Conservation (phyloP, 108 stramenopile species). For the Cyclotella baltica region DNA sequence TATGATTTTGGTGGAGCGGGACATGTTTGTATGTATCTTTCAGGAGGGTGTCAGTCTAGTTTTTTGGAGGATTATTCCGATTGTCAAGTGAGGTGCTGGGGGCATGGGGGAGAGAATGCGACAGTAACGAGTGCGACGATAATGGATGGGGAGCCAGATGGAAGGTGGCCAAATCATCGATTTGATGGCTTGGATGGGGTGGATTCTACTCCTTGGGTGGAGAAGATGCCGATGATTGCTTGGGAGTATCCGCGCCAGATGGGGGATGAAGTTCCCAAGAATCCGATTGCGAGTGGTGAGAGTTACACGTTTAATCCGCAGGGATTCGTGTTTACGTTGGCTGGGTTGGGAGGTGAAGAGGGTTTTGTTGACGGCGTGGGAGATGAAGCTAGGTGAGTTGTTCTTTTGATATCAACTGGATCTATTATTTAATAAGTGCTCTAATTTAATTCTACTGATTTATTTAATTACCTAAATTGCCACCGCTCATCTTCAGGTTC, state of each 20-base stretch:
- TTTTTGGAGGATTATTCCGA: constrained; percentile 60
- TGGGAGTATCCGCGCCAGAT: constrained; percentile 68
- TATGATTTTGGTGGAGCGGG: constrained; percentile 77
- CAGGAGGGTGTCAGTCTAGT: constrained; percentile 54
- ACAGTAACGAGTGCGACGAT: constrained; percentile 18
- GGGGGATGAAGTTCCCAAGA: constrained; percentile 31
- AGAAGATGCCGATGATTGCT: constrained; percentile 37
- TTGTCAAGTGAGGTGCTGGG: constrained; percentile 81
- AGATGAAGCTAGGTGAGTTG: constrained; percentile 54
- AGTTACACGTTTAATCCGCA: constrained; percentile 52
- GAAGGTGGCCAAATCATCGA: constrained; percentile 40
- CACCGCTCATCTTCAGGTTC: no score
- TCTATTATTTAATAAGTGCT: no score
- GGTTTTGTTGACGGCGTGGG: constrained; percentile 73
- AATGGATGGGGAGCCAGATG: constrained; percentile 29
- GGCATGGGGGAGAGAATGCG: constrained; percentile 49
- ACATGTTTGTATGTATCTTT: constrained; percentile 79
- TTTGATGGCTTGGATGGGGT: constrained; percentile 31
- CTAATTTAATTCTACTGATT: no score
- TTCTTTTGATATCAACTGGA: not conserved
- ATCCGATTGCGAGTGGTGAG: constrained; percentile 35
- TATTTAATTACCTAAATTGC: no score
- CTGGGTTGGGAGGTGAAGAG: constrained; percentile 54
- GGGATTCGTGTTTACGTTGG: constrained; percentile 62
- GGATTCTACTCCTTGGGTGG: constrained; percentile 51